These are phyloP conservation scores for Gelatoporia subvermispora DNA, from an alignment of 768 basidiomycete species.

Conservation along the genomic window DNA sequence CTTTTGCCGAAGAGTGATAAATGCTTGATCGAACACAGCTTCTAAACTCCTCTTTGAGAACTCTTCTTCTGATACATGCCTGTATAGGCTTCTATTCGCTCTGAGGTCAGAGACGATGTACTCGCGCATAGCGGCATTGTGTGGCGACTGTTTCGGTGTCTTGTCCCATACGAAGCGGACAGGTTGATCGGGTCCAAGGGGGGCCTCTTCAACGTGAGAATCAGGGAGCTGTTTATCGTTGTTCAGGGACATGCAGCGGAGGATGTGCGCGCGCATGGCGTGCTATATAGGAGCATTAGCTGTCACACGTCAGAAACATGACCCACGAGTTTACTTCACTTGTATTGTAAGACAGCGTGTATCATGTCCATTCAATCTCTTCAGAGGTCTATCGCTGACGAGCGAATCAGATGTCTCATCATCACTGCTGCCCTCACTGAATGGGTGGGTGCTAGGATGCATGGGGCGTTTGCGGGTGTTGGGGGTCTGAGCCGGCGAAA, in stretches of 20 bases:
- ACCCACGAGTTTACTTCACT: slow-evolving; percentile 31
- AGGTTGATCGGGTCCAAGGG: slow-evolving; percentile 42
- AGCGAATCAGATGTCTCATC: slow-evolving; percentile 33
- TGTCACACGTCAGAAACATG: not conserved
- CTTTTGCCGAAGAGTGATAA: slow-evolving; percentile 63
- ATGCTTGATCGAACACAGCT: slow-evolving; percentile 64
- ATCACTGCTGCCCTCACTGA: slow-evolving; percentile 19
- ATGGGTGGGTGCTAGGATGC: slow-evolving; percentile 11
- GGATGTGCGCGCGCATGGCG: slow-evolving; percentile 65
- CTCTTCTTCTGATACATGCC: slow-evolving; percentile 59
- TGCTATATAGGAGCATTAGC: slow-evolving; percentile 36
- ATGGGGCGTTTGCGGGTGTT: slow-evolving; percentile 22
- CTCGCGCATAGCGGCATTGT: slow-evolving; percentile 68
- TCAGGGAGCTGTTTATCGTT: slow-evolving; percentile 57
- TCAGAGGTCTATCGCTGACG: slow-evolving; percentile 27
- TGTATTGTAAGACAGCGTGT: slow-evolving; percentile 63
- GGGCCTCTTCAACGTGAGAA: slow-evolving; percentile 51
- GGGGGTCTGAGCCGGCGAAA: slow-evolving; percentile 27
- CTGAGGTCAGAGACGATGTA: slow-evolving; percentile 59
- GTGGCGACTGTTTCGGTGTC: slow-evolving; percentile 68
- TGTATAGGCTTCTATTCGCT: slow-evolving; percentile 50
- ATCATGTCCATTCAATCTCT: slow-evolving; percentile 58
- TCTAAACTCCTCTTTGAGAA: slow-evolving; percentile 61
- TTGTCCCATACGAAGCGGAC: slow-evolving; percentile 80
- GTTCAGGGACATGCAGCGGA: slow-evolving; percentile 52